These are phyloP conservation scores for Whalleya microplaca DNA, from an alignment of 2,329 filamentous ascomycete genomes.

Conservation along the genomic window DNA sequence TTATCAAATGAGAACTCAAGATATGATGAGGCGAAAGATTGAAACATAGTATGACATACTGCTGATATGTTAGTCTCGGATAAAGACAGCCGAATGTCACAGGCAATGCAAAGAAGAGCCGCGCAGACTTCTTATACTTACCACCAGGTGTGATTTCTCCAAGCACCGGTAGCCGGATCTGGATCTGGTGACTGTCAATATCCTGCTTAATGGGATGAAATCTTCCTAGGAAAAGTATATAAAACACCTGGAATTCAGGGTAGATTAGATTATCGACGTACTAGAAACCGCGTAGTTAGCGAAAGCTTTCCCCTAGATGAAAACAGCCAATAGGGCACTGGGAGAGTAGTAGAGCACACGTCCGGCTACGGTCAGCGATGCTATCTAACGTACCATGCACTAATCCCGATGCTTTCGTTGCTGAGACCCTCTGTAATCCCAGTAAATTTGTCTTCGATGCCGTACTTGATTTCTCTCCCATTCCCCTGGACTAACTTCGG, in stretches of 20 bases:
- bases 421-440: slow-evolving; percentile 33
- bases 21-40: neutral
- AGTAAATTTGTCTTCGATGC: slow-evolving; percentile 29
- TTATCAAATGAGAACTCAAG: neutral
- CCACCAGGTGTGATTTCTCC: slow-evolving; percentile 26
- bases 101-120: neutral
- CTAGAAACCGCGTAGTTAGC: slow-evolving; percentile 20
- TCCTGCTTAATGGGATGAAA: neutral
- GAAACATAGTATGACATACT: neutral
- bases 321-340: neutral
- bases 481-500: slow-evolving; percentile 24
- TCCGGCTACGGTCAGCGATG: neutral
- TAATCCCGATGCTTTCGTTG: slow-evolving; percentile 35
- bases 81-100: neutral
- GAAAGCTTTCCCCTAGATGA: neutral
- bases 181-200: slow-evolving; percentile 28
- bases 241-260: neutral
- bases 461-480: slow-evolving; percentile 17
- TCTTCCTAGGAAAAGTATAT: neutral
- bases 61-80: neutral
- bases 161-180: slow-evolving; percentile 37
- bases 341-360: neutral
- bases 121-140: neutral
- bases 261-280: slow-evolving; percentile 19
- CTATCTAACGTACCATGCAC: slow-evolving; percentile 33